A percentile compares a stretch with the other conserved stretches of the same genome.
Conservation (phyloP, 1,139 yeast genomes). For the Suhomyces bolitotheri region DNA sequence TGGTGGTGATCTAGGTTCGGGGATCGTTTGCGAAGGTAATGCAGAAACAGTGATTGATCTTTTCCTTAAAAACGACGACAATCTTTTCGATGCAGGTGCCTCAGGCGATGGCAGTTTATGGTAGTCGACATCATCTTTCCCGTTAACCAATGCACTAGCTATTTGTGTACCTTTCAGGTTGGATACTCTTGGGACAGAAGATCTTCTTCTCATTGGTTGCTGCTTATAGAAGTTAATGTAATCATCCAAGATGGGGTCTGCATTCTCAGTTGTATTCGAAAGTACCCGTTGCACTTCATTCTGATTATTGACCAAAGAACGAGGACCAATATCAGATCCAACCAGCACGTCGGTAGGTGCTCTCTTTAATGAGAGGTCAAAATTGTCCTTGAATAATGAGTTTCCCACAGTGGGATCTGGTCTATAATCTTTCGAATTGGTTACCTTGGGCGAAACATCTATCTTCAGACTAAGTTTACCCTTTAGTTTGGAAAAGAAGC, state of each 20-base stretch:
- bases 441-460: slow-evolving; percentile 1
- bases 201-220: slow-evolving; percentile 22
- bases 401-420: slow-evolving; percentile 8
- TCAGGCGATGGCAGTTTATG: slow-evolving; percentile 8
- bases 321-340: neutral
- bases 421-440: neutral
- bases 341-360: slow-evolving; percentile 2
- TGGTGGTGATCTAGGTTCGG: slow-evolving; percentile 4
- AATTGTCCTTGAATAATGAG: slow-evolving; percentile 17
- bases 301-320: neutral
- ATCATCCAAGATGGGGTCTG: slow-evolving; percentile 59
- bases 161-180: slow-evolving; percentile 16
- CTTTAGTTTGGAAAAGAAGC: slow-evolving; percentile 41
- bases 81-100: slow-evolving; percentile 16
- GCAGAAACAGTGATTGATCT: slow-evolving; percentile 17
- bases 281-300: slow-evolving; percentile 15
- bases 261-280: slow-evolving; percentile 14
- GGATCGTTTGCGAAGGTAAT: slow-evolving; percentile 4
- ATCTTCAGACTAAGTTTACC: slow-evolving; percentile 26
- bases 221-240: slow-evolving; percentile 55
- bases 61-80: slow-evolving; percentile 31
- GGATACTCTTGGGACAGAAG: slow-evolving; percentile 10
- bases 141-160: slow-evolving; percentile 47
- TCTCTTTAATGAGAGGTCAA: slow-evolving; percentile 9
- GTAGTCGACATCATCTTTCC: slow-evolving; percentile 18